phyloP scores from a whole-genome alignment of 2,329 filamentous ascomycete genomes.

The Pyrenochaeta sp. region DNA sequence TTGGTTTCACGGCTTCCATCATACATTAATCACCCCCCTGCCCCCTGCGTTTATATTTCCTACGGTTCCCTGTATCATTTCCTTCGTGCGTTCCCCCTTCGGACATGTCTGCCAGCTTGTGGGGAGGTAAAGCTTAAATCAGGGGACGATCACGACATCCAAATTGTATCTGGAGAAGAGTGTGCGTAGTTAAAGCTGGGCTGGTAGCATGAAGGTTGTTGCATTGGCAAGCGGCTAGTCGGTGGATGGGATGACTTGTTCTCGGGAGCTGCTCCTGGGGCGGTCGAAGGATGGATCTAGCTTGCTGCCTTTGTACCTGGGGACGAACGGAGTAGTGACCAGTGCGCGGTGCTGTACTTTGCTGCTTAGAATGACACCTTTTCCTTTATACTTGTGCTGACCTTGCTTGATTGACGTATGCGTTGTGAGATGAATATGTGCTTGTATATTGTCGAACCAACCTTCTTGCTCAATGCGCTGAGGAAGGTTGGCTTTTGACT shows the following conservation, averaged over 20 bases:
- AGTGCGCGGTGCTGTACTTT: conserved; percentile 18
- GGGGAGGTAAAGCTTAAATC: conserved; percentile 48
- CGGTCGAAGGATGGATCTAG: conserved; percentile 29
- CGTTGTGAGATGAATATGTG: neutral
- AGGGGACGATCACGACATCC: conserved; percentile 48
- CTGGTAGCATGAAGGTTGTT: conserved; percentile 28
- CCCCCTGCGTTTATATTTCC: conserved; percentile 39
- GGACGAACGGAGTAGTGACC: conserved; percentile 12
- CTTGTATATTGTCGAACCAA: neutral
- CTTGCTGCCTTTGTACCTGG: conserved; percentile 34
- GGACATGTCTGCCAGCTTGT: conserved; percentile 51
- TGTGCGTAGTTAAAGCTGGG: conserved; percentile 18
- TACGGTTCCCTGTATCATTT: conserved; percentile 32
- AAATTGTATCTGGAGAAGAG: conserved; percentile 42
- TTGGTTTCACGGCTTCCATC: conserved; percentile 35
- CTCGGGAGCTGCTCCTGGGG: conserved; percentile 39
- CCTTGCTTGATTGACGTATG: too few species aligned
- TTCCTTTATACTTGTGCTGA: conserved; percentile 10
- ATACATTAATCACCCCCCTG: conserved; percentile 42
- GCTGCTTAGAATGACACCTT: conserved; percentile 17
- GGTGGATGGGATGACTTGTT: conserved; percentile 15
- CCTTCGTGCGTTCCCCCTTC: conserved; percentile 45
- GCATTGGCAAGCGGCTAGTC: conserved; percentile 30
- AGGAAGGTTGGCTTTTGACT: too few species aligned
- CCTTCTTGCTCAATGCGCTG: too few species aligned